Evolutionary conservation across 257 asterid genomes (phyloP).

Genomic region (Asclepias syriaca): DNA sequence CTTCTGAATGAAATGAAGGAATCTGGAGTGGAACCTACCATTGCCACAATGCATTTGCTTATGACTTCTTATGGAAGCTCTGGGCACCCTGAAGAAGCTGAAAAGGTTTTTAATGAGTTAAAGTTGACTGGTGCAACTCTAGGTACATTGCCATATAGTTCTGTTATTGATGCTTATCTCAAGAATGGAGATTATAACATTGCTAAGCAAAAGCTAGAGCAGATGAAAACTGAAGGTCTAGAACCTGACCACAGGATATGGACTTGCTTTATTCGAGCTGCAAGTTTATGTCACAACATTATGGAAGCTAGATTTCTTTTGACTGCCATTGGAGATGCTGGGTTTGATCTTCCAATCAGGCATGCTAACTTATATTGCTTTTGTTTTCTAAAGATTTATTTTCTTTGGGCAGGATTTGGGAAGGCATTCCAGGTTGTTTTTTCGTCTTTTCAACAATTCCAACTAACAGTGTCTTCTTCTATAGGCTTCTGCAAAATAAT

Average conservation of each 20-base stretch:
- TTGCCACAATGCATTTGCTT: constrained; percentile 91
- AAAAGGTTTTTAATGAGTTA: constrained; percentile 65
- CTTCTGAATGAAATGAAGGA: constrained; percentile 73
- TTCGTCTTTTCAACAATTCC: constrained; percentile 18
- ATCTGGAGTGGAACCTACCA: constrained; percentile 75
- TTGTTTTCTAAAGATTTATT: constrained; percentile 8
- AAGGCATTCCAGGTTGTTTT: constrained; percentile 1
- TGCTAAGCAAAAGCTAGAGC: constrained; percentile 65
- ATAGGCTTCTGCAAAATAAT: constrained; percentile 73
- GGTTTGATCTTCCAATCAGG: constrained; percentile 83
- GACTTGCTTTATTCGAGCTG: constrained; percentile 86
- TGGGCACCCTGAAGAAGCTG: constrained; percentile 91
- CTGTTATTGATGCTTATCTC: constrained; percentile 87
- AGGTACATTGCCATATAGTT: constrained; percentile 69
- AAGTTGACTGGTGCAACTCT: constrained; percentile 50
- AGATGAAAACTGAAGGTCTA: constrained; percentile 68
- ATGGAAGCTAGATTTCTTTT: constrained; percentile 58
- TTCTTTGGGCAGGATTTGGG: background rate
- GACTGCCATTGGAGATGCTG: constrained; percentile 67
- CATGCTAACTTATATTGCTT: constrained; percentile 20
- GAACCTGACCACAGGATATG: constrained; percentile 83
- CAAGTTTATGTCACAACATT: constrained; percentile 54
- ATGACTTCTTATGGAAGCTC: constrained; percentile 95
- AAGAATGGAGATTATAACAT: constrained; percentile 63
- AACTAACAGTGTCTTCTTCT: constrained; percentile 17